Conservation (phyloP, 306 rosid species). For the Crotalaria pallida region DNA sequence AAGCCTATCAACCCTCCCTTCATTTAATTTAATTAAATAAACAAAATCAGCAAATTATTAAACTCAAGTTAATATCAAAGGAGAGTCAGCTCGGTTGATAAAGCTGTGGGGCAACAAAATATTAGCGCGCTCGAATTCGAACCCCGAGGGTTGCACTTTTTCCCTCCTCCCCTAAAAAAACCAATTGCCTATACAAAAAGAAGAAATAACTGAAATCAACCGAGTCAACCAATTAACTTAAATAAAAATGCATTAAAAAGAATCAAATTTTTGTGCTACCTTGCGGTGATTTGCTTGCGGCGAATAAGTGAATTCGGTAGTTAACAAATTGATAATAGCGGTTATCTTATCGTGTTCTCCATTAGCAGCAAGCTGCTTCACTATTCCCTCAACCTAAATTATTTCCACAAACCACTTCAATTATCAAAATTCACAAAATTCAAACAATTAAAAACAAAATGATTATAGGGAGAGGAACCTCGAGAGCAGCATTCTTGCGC, state of each 20-base stretch:
- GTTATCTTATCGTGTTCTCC: constrained; percentile 87
- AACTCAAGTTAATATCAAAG: not conserved
- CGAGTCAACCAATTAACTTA: not conserved
- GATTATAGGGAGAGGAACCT: constrained; percentile 33
- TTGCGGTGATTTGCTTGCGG: constrained; percentile 91
- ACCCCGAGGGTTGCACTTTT: no score
- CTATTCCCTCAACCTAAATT: constrained; percentile 97
- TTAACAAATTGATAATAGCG: constrained; percentile 76
- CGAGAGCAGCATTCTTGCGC: constrained; percentile 98
- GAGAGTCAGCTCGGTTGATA: no score
- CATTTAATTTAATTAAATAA: not conserved
- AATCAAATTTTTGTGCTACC: constrained; percentile 33
- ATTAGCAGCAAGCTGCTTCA: constrained; percentile 65
- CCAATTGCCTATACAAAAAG: no score
- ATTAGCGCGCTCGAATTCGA: no score
- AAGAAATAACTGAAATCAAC: no score
- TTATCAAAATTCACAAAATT: not conserved
- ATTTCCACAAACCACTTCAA: not conserved
- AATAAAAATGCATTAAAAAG: not conserved
- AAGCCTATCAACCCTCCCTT: constrained; percentile 83
- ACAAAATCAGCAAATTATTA: not conserved
- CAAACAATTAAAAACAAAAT: not conserved
- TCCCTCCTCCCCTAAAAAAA: no score
- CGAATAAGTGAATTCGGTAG: constrained; percentile 65
- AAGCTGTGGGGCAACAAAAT: no score